Evolutionary conservation across 306 rosid species (phyloP), one percentile per base, ranked within the genome.

Genomic region (Astragalus membranaceus): DNA sequence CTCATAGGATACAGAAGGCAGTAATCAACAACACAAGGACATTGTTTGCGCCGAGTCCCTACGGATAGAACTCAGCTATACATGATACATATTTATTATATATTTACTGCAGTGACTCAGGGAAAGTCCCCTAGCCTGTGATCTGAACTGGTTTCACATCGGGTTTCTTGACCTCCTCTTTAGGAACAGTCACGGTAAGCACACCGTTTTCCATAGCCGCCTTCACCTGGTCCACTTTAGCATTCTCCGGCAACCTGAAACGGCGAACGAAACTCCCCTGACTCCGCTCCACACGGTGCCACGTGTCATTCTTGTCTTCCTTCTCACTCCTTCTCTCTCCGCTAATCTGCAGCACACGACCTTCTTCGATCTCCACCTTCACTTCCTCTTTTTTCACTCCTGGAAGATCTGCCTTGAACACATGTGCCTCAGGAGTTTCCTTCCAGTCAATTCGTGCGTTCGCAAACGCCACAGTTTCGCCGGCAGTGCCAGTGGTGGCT

Each of bases 371-470:
- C 67, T 78, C 83, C 3, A 82, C 83, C 67, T 74, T 82, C 16
- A 82, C 86, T 47, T 78, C 80, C 17, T 74, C 80, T 43, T 74
- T 82, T 78, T 65, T 82, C 48, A 82, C 69, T 1, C 86, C 86
- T 0, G 75, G 86, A 0, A 78, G 47, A 48, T 82, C 83, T 0
- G 82, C 86, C 42, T 82, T 73, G 80, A 82, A 78, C 12, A 78
- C 68, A 30, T 78, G 83, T 0, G 78, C 83, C 60, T 78, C 83
- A 6, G 78, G 75, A 0, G 82, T 82, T 58, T 82, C 85, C 57
- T 51, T 78, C 82, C 85, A 82, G 61, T 77, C 85, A 5, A 78
- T 78, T n/a, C 74, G 67, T 1, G 79, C 71, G 69, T 76, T 76
- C 6, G 76, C 69, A 4, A 80, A 36, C 0, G 75, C 58, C 5